Evolutionary conservation across 2,329 filamentous ascomycete genomes (phyloP), one percentile per base, ranked within the genome.

Genomic region (Aspergillus sergii): DNA sequence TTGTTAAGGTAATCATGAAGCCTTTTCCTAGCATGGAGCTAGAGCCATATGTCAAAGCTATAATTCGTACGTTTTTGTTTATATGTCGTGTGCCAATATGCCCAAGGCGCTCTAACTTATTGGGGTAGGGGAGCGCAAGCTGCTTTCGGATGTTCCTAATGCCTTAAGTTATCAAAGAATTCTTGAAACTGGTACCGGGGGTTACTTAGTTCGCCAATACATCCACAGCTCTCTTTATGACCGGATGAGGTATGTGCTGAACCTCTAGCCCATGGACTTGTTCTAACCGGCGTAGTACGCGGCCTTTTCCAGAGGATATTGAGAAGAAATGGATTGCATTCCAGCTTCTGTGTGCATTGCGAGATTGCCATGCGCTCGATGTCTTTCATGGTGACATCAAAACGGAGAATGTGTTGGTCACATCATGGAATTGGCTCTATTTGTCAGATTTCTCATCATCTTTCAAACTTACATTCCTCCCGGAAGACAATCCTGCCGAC

Each of bases 241-340:
- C 80, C 91, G 95, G 59, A 88, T 99, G 78, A 88, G 83, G 83
- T 85, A 77, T 62, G 69, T 58, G 45, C 46, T 12, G 32, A 23
- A 19, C 43, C 53, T 55, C 23, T 45, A 41, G 19, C 28, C 43
- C 19, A 26, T 23, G 53, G 28, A n/a, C 26, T 10, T 23, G 48
- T 28, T 39, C 74, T 80, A 63, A 80, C 67, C 14, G 36, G 57
- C 19, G 57, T 63, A 96, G 95, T 79, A 99, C 95, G 10, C 89
- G 96, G 9, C 96, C 95, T 0, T 99, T 99, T 71, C 83, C 98
- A 11, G 96, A 99, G 78, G 92, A 96, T 68, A 95, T 99, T 68
- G 95, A 99, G 79, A 98, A 97, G 85, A 97, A 96, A 81, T 99
- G 95, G 95, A 86, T 99, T 57, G 92, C 94, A 0, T 99, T 97